Conservation (phyloP, 768 basidiomycete species). For the Termitomyces sp. region DNA sequence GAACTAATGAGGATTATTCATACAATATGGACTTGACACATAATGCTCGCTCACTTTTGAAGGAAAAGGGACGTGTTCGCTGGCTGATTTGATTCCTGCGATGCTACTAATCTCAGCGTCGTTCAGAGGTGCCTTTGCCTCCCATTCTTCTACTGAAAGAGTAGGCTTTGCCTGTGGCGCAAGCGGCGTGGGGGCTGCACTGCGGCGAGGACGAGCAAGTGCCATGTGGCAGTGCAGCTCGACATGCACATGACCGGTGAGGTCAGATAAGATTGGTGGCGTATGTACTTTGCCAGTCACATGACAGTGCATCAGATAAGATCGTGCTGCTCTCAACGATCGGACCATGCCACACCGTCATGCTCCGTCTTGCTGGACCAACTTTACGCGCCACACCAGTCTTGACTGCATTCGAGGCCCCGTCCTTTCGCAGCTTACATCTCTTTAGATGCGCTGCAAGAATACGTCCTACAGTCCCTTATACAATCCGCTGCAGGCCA, state of each 20-base stretch:
- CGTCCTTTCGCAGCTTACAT: conserved; percentile 2
- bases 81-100: conserved; percentile 52
- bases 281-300: neutral
- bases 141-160: conserved; percentile 88
- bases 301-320: neutral
- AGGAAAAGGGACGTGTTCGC: conserved; percentile 60
- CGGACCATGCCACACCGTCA: neutral
- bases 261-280: neutral
- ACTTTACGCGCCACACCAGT: neutral
- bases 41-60: conserved; percentile 54
- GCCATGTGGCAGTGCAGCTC: conserved; percentile 11
- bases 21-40: neutral
- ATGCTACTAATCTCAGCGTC: conserved; percentile 69
- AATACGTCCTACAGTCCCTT: neutral
- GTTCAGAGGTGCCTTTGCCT: conserved; percentile 69
- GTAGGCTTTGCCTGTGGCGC: conserved; percentile 30
- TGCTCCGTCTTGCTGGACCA: neutral
- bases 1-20: conserved; percentile 21
- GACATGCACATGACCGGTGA: too few species aligned
- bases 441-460: neutral
- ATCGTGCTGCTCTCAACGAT: neutral
- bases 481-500: neutral
- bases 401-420: neutral
- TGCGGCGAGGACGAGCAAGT: conserved; percentile 11
- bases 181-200: conserved; percentile 7